Percentiles rank a stretch among this genome's conserved stretches.
Evolutionary conservation across 2,329 filamentous ascomycete species (phyloP).

Genomic region (Aspergillus sp.): DNA sequence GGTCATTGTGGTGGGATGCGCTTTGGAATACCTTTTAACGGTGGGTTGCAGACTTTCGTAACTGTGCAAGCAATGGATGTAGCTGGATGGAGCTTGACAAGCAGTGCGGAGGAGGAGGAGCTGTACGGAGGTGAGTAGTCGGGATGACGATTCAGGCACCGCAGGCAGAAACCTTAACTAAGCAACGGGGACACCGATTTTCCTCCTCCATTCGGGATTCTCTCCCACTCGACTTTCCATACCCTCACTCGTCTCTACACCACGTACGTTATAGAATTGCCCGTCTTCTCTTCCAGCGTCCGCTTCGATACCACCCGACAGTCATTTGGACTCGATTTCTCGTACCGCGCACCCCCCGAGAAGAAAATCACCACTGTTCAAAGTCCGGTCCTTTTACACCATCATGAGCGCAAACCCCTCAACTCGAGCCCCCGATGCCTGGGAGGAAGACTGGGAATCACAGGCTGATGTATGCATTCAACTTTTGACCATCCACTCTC

Average conservation of each 20-base stretch:
- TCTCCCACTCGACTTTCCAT: conserved; percentile 6
- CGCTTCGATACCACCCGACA: neutral
- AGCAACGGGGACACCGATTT: conserved; percentile 10
- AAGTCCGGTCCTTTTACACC: conserved; percentile 1
- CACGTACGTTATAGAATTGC: neutral
- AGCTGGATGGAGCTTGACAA: neutral
- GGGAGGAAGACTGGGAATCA: conserved; percentile 89
- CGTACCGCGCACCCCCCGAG: neutral
- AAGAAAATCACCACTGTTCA: too few relatives aligned
- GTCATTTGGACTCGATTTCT: neutral
- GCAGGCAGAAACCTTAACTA: conserved; percentile 5
- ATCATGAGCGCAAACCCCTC: conserved; percentile 46
- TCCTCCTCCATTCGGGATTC: conserved; percentile 9
- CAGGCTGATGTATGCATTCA: conserved; percentile 64
- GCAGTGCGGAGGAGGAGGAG: neutral
- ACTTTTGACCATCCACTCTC: neutral
- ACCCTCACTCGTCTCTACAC: neutral
- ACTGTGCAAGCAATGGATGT: too few relatives aligned
- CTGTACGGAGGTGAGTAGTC: neutral
- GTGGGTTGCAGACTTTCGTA: too few relatives aligned
- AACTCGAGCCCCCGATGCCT: conserved; percentile 68
- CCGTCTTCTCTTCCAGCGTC: neutral
- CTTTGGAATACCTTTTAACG: too few relatives aligned
- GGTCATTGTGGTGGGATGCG: neutral
- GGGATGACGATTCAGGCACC: neutral